Evolutionary conservation across 192 early-diverging fungal genomes (phyloP).

Genomic region (Gonapodya sp.): DNA sequence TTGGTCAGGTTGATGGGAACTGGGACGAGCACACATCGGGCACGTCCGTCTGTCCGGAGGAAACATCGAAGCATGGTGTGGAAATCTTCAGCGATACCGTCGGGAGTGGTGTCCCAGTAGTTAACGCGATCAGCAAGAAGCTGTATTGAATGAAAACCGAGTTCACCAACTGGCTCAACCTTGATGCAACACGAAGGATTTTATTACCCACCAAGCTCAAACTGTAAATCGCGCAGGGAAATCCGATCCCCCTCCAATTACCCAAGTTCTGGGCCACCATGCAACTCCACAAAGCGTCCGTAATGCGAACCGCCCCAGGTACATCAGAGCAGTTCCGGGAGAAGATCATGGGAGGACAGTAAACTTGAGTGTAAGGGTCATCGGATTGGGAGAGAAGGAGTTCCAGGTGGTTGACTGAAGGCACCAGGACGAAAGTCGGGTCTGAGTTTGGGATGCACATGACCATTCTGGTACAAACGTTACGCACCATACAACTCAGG

Average conservation of each 20-base stretch:
- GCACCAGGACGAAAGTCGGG: conserved; percentile 32
- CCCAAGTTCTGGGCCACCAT: conserved; percentile 63
- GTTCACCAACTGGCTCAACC: not conserved
- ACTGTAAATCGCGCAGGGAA: conserved; percentile 70
- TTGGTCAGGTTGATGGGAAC: conserved; percentile 57
- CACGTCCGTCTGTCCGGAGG: conserved; percentile 56
- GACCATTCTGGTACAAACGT: not conserved
- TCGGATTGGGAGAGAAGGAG: conserved; percentile 24
- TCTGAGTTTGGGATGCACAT: too few relatives aligned
- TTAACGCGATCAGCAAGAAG: conserved; percentile 49
- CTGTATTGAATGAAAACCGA: not conserved
- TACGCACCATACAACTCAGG: conserved; percentile 48
- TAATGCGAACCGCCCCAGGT: conserved; percentile 59
- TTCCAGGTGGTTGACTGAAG: conserved; percentile 22
- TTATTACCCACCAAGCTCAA: conserved; percentile 56
- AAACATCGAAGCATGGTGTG: conserved; percentile 77
- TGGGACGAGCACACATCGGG: conserved; percentile 58
- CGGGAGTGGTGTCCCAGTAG: conserved; percentile 68
- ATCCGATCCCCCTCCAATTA: conserved; percentile 44
- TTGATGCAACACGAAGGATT: not conserved
- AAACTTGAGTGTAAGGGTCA: conserved; percentile 32
- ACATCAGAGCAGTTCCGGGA: conserved; percentile 56
- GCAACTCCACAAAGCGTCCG: conserved; percentile 66
- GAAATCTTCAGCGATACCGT: conserved; percentile 74
- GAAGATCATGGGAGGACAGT: conserved; percentile 39